Evolutionary conservation across 495 filamentous ascomycete genomes (phyloP), one percentile per base, ranked within the genome.

Genomic region (Xylona heveae): DNA sequence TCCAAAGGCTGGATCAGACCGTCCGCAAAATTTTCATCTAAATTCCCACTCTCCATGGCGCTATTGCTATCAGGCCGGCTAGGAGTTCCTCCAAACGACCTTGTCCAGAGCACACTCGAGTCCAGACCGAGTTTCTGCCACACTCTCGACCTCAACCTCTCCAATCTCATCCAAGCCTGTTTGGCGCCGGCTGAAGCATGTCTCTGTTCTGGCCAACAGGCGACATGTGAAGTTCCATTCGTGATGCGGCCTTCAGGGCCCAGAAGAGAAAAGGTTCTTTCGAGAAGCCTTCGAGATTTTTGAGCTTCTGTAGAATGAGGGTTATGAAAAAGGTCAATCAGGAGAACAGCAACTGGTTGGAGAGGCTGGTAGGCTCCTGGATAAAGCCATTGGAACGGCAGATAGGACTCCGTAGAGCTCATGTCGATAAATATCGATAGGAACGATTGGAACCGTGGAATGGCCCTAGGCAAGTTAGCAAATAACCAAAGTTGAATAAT

Each of bases 331-430:
- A 68, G 48, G 35, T 68, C 63, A 33, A 68, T 60, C 15, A 66
- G 59, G 46, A 68, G 61, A 31, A 68, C 62, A 55, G 66, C 66
- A 6, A 58, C 58, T 14, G 63, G 60, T 40, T 68, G 63, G 47
- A 68, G 61, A 4, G 63, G 63, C 36, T 68, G 63, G 29, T 64
- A 61, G 8, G 63, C 66, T 0, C 61, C 63, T 6, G 63, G 62
- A 50, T 61, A 66, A 40, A 60, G 64, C 63, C 63, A 68, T n/a
- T 62, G 58, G 27, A 65, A 68, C 1, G 63, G 61, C 30, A 64
- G 60, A 32, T 66, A 68, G 18, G 59, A 52, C 4, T 59, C 52
- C 24, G 63, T 58, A 3, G 57, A 61, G 2, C 61, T 57, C 15
- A 68, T 49, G 12, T 59, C 49, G 20, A 66, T 54, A 33, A 66